Evolutionary conservation across 768 basidiomycete genomes (phyloP).

Genomic region (Cystobasidiopsis lactophilus): DNA sequence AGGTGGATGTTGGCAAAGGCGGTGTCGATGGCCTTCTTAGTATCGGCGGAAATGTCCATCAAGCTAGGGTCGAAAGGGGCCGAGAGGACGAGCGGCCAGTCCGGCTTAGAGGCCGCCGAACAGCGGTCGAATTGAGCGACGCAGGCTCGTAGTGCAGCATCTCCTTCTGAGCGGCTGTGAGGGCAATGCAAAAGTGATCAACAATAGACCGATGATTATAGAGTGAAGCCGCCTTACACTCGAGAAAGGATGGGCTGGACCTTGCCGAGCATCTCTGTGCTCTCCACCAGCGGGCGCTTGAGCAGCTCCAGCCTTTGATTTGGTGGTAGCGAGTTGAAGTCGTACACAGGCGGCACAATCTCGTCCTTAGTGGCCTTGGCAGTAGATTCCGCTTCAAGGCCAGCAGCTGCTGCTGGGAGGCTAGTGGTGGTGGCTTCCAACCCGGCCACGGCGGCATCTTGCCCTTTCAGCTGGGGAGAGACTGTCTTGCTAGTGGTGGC

Average conservation of each 20-base stretch:
- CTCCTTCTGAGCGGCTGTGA: constrained; percentile 42
- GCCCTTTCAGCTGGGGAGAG: too few relatives aligned
- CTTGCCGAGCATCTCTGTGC: constrained; percentile 67
- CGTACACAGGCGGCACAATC: constrained; percentile 7
- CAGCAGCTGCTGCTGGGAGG: constrained; percentile 1
- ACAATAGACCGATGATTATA: neutral
- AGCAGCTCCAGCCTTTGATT: constrained; percentile 47
- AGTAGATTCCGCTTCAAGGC: neutral
- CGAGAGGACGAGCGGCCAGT: constrained; percentile 27
- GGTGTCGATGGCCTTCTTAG: constrained; percentile 60
- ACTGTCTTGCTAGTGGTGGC: neutral
- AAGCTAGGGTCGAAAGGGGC: constrained; percentile 47
- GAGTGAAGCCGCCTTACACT: constrained; percentile 26
- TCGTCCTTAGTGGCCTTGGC: neutral
- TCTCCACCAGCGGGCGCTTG: constrained; percentile 68
- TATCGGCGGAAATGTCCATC: constrained; percentile 38
- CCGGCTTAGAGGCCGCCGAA: constrained; percentile 41
- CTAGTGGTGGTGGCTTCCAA: constrained; percentile 3
- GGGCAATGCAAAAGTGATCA: too few relatives aligned
- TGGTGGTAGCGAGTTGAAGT: constrained; percentile 14
- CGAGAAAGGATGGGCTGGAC: constrained; percentile 84
- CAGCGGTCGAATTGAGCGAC: constrained; percentile 87
- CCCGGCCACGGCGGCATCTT: neutral
- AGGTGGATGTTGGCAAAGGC: constrained; percentile 70
- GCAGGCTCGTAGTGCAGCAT: constrained; percentile 61